Conservation (phyloP, 768 basidiomycete species). For the Rhodosporidiobolus sp. region DNA sequence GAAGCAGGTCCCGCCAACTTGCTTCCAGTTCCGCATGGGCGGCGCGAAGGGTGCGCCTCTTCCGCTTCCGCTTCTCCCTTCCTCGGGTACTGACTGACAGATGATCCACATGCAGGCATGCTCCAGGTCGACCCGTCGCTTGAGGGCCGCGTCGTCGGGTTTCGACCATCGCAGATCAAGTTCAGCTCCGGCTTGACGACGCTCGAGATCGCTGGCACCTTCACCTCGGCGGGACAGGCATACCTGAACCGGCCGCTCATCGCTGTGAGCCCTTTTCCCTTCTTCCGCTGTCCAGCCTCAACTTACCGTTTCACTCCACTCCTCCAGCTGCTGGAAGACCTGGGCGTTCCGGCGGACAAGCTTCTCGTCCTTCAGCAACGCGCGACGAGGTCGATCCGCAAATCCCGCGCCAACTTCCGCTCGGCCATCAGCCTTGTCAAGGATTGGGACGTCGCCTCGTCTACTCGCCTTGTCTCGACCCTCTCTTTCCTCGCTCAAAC, state of each 20-base stretch:
- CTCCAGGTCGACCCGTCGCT: slow-evolving; percentile 59
- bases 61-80: too few species aligned
- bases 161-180: slow-evolving; percentile 67
- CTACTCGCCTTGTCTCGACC: slow-evolving; percentile 60
- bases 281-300: not conserved
- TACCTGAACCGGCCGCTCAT: slow-evolving; percentile 27
- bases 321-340: slow-evolving; percentile 58
- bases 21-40: slow-evolving; percentile 19
- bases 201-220: slow-evolving; percentile 18
- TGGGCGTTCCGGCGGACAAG: slow-evolving; percentile 59
- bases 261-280: not conserved
- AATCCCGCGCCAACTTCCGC: not conserved
- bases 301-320: not conserved
- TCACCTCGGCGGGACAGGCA: not conserved
- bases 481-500: slow-evolving; percentile 54
- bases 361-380: slow-evolving; percentile 64
- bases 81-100: too few species aligned
- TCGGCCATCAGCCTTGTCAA: slow-evolving; percentile 1
- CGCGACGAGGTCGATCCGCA: slow-evolving; percentile 57
- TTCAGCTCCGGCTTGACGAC: slow-evolving; percentile 53
- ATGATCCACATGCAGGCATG: not conserved
- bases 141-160: slow-evolving; percentile 54
- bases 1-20: not conserved
- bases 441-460: slow-evolving; percentile 5
- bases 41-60: slow-evolving; percentile 9